Conservation (phyloP, 2,329 filamentous ascomycete species). For the Hymenotorrendiella dingleyae region DNA sequence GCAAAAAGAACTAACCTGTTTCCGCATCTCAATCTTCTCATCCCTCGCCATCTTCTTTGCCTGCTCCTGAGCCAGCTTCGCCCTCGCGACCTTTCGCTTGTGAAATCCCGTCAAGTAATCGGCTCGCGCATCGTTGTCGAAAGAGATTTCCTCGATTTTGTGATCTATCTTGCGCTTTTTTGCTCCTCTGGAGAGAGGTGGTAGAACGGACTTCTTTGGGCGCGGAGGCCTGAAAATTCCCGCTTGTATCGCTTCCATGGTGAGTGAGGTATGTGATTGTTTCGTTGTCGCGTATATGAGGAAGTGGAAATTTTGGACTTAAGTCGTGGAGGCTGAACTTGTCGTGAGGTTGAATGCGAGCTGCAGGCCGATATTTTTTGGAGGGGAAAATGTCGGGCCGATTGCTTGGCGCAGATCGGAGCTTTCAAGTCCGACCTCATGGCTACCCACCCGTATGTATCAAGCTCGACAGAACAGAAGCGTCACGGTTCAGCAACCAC, state of each 20-base stretch:
- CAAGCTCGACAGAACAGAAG: too few relatives aligned
- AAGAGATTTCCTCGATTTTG: constrained; percentile 72
- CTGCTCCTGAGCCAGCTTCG: constrained; percentile 78
- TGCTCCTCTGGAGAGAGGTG: constrained; percentile 38
- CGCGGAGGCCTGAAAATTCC: constrained; percentile 52
- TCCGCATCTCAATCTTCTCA: constrained; percentile 68
- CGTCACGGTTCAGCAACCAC: constrained; percentile 8
- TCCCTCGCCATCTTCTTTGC: constrained; percentile 71
- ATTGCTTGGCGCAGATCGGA: background rate
- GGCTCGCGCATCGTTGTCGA: constrained; percentile 71
- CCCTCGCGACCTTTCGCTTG: constrained; percentile 84
- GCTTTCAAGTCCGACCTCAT: constrained; percentile 3
- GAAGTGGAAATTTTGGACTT: background rate
- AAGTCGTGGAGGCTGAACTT: background rate
- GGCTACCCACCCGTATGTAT: constrained; percentile 3
- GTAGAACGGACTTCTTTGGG: constrained; percentile 50
- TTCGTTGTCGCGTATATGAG: too few relatives aligned
- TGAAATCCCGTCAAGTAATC: constrained; percentile 95
- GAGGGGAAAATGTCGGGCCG: constrained; percentile 3
- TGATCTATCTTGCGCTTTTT: constrained; percentile 58
- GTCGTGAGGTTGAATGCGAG: background rate
- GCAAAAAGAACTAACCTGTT: constrained; percentile 53
- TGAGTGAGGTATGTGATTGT: background rate
- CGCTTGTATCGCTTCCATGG: constrained; percentile 10
- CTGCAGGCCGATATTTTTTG: constrained; percentile 2